These are phyloP conservation scores for Senecio squalidus DNA, from an alignment of 140 eudicot species.

Conservation along the genomic window DNA sequence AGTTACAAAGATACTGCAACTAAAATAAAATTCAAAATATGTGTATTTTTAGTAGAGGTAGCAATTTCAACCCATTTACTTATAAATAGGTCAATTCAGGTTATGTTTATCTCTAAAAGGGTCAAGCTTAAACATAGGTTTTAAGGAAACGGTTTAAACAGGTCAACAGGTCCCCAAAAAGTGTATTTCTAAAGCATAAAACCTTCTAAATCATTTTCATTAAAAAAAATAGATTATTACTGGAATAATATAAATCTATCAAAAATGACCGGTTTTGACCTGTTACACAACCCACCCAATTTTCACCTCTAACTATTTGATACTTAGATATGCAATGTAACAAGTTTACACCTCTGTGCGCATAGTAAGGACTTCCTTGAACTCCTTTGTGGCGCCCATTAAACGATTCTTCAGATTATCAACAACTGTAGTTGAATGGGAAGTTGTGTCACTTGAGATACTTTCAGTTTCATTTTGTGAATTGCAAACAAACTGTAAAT, in stretches of 20 bases:
- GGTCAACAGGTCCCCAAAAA: background rate
- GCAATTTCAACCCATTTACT: too few relatives aligned
- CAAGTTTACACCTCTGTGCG: slow-evolving; percentile 72
- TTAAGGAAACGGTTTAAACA: background rate
- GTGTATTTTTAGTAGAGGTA: background rate
- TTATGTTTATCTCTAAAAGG: too few relatives aligned
- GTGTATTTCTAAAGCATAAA: background rate
- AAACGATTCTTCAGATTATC: too few relatives aligned
- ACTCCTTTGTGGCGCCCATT: too few relatives aligned
- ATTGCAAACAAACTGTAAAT: slow-evolving; percentile 70
- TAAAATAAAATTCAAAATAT: background rate
- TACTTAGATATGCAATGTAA: background rate
- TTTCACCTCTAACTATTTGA: background rate
- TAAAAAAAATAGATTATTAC: background rate
- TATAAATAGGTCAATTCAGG: too few relatives aligned
- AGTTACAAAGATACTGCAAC: background rate
- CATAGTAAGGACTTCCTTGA: too few relatives aligned
- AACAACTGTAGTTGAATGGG: slow-evolving; percentile 88
- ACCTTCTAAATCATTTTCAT: slow-evolving; percentile 1
- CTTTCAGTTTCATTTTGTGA: slow-evolving; percentile 62
- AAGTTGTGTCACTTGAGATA: slow-evolving; percentile 63
- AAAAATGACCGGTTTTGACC: background rate
- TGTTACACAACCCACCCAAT: background rate
- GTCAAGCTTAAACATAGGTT: background rate
- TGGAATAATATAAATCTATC: background rate